Conservation (phyloP, 805 yeast species). For the Crinitomyces ghanaensis region DNA sequence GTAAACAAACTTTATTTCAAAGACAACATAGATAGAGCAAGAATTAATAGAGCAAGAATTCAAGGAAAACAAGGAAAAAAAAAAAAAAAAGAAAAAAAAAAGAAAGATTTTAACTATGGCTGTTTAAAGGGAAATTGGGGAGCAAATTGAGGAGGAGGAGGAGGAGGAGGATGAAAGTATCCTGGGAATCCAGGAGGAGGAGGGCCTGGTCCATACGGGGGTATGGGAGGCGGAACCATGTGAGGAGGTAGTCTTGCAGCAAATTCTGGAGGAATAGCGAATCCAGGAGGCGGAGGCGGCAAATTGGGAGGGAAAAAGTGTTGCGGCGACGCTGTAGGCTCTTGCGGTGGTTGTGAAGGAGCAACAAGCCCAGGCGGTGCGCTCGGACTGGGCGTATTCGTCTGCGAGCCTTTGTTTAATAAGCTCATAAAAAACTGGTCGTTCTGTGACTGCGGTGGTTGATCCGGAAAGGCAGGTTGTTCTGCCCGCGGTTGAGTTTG, state of each 20-base stretch:
- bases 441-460: conserved; percentile 6
- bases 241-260: neutral
- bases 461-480: conserved; percentile 3
- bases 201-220: conserved; percentile 2
- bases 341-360: conserved; percentile 1
- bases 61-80: too few relatives aligned
- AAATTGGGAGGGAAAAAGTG: neutral
- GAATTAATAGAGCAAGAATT: too few relatives aligned
- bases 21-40: too few relatives aligned
- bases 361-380: neutral
- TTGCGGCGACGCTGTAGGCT: conserved; percentile 2
- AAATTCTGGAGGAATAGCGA: neutral
- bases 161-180: conserved; percentile 6
- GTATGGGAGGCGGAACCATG: conserved; percentile 1
- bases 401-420: conserved; percentile 15
- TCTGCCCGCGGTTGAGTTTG: conserved; percentile 1
- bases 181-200: conserved; percentile 1
- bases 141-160: conserved; percentile 5
- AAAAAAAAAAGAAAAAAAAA: too few relatives aligned
- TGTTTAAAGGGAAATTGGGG: too few relatives aligned
- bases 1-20: too few relatives aligned
- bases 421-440: conserved; percentile 18
- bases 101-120: too few relatives aligned
- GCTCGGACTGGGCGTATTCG: conserved; percentile 1
- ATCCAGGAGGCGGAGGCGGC: neutral